Evolutionary conservation across 2,329 filamentous ascomycete species (phyloP).

Genomic region (Coniochaeta ligniaria): DNA sequence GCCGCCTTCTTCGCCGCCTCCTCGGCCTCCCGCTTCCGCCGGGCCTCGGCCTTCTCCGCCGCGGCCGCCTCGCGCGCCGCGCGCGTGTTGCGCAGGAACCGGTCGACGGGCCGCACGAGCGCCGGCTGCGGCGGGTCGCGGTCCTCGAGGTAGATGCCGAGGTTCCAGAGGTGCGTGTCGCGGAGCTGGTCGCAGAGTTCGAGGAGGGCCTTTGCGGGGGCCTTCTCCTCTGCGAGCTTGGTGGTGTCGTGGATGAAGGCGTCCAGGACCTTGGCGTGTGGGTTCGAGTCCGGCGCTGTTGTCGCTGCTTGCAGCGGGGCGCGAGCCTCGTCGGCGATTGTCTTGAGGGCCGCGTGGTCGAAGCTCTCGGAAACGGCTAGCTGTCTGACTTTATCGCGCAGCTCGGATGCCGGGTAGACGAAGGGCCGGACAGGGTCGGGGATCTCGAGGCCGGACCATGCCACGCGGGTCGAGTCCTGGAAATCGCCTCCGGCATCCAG

Average conservation of each 20-base stretch:
- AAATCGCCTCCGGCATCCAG: slow-evolving; percentile 39
- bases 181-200: slow-evolving; percentile 58
- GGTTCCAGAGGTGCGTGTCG: slow-evolving; percentile 56
- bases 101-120: slow-evolving; percentile 57
- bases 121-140: slow-evolving; percentile 49
- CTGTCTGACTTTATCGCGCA: slow-evolving; percentile 26
- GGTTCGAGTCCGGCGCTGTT: slow-evolving; percentile 6
- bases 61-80: slow-evolving; percentile 45
- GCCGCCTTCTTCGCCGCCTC: slow-evolving; percentile 37
- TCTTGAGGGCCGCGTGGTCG: slow-evolving; percentile 15
- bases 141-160: slow-evolving; percentile 66
- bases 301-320: slow-evolving; percentile 5
- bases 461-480: slow-evolving; percentile 37
- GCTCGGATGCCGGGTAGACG: slow-evolving; percentile 44
- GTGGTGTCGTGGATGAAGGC: slow-evolving; percentile 33
- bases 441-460: slow-evolving; percentile 60
- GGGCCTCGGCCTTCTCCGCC: slow-evolving; percentile 39
- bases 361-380: slow-evolving; percentile 31
- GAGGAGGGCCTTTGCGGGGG: slow-evolving; percentile 53
- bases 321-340: slow-evolving; percentile 11
- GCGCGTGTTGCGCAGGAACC: slow-evolving; percentile 45
- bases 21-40: slow-evolving; percentile 19
- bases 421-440: slow-evolving; percentile 51
- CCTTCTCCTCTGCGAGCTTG: slow-evolving; percentile 30
- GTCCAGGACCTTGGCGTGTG: slow-evolving; percentile 21